Percentiles rank a stretch among this genome's conserved stretches.
These are phyloP conservation scores for Cercospora sp. DNA, from an alignment of 2,329 filamentous ascomycete species.

Conservation along the genomic window DNA sequence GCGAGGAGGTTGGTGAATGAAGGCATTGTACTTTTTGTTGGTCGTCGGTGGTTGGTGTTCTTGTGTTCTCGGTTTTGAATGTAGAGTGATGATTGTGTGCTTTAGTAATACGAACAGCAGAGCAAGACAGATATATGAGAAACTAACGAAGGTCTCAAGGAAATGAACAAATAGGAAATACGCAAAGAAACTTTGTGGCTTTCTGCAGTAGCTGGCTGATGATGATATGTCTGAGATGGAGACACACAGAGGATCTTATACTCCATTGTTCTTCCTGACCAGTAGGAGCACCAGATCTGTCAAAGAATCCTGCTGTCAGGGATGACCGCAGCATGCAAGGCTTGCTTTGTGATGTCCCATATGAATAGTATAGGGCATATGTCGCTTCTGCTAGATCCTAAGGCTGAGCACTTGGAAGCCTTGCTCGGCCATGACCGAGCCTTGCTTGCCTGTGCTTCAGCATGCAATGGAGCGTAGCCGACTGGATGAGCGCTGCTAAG, in stretches of 20 bases:
- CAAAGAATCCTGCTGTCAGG: not conserved
- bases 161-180: conserved; percentile 14
- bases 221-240: conserved; percentile 8
- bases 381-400: not conserved
- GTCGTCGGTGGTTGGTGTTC: not conserved
- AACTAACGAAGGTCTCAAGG: conserved; percentile 18
- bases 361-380: conserved; percentile 3
- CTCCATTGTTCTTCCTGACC: not conserved
- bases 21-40: conserved; percentile 2
- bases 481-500: not conserved
- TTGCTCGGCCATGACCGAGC: conserved; percentile 1
- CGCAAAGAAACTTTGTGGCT: conserved; percentile 11
- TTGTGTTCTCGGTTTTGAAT: not conserved
- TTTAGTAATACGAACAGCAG: not conserved
- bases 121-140: conserved; percentile 6
- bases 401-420: not conserved
- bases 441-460: not conserved
- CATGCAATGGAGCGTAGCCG: not conserved
- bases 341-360: not conserved
- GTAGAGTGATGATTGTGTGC: not conserved
- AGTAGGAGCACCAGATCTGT: not conserved
- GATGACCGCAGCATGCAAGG: not conserved
- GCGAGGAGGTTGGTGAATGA: conserved; percentile 3
- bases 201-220: conserved; percentile 7
- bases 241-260: conserved; percentile 1